These are phyloP conservation scores for Stentor roeselii DNA, from an alignment of 73 alveolate genomes.

Conservation along the genomic window DNA sequence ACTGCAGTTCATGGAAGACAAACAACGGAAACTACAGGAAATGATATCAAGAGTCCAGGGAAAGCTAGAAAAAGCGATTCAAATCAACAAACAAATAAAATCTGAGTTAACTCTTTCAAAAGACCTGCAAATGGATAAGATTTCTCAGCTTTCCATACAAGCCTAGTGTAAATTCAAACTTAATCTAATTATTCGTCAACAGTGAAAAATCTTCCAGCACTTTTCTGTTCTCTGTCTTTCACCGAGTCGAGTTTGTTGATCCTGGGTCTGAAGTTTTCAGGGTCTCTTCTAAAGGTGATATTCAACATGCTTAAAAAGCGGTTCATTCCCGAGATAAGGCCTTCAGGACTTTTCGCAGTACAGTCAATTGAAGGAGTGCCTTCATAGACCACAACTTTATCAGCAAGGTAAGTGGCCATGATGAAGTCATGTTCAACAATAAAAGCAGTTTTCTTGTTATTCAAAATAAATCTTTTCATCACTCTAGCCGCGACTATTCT, in stretches of 20 bases:
- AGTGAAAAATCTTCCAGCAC: constrained; percentile 89
- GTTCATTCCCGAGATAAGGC: constrained; percentile 95
- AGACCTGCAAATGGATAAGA: no score
- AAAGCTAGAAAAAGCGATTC: not conserved
- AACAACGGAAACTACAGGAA: not conserved
- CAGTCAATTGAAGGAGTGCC: constrained; percentile 94
- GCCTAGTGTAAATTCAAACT: not conserved
- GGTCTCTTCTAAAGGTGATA: constrained; percentile 97
- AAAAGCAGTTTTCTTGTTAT: constrained; percentile 88
- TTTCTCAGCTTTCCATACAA: no score
- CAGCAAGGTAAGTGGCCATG: constrained; percentile 99
- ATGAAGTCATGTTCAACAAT: constrained; percentile 98
- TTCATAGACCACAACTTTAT: constrained; percentile 82
- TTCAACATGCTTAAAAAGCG: constrained; percentile 85
- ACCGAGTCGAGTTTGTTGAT: constrained; percentile 95
- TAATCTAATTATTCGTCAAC: constrained; percentile 66
- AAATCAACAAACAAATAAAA: not conserved
- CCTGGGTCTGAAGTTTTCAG: constrained; percentile 98
- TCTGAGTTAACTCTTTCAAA: not conserved
- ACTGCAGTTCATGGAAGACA: not conserved
- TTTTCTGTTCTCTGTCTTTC: constrained; percentile 95
- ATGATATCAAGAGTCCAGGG: not conserved
- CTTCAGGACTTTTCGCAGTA: constrained; percentile 86
- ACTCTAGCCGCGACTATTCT: constrained; percentile 94
- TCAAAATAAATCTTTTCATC: constrained; percentile 92